These are phyloP conservation scores for Amylostereum areolatum DNA, from an alignment of 1,284 basidiomycete species.

Conservation along the genomic window DNA sequence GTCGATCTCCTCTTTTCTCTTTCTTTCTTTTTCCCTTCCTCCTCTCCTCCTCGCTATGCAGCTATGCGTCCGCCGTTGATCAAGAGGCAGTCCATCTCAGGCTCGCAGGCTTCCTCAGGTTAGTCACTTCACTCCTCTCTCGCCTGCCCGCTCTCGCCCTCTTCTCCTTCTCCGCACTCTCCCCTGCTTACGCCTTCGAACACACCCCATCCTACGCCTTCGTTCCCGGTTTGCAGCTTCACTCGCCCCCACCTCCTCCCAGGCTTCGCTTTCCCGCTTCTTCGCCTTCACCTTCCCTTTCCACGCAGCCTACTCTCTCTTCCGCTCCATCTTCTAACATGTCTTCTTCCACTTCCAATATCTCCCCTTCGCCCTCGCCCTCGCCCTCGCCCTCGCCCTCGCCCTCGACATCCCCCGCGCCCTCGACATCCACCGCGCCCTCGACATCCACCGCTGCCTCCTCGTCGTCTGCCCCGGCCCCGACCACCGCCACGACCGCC, in stretches of 20 bases:
- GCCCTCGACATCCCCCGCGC: neutral
- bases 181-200: too few relatives aligned
- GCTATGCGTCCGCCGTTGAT: neutral
- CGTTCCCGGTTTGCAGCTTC: constrained; percentile 14
- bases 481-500: constrained; percentile 4
- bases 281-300: constrained; percentile 18
- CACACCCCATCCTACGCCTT: neutral
- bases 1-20: neutral
- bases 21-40: neutral
- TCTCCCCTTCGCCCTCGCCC: constrained; percentile 7
- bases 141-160: neutral
- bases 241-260: constrained; percentile 18
- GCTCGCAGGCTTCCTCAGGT: neutral
- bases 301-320: constrained; percentile 16
- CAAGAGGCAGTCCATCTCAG: neutral
- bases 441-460: constrained; percentile 10
- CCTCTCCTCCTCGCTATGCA: neutral
- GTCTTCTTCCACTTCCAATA: constrained; percentile 7
- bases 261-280: constrained; percentile 15
- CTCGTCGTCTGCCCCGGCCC: constrained; percentile 4
- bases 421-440: constrained; percentile 1
- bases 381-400: constrained; percentile 5
- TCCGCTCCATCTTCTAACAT: constrained; percentile 16
- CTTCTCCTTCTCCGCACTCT: neutral
- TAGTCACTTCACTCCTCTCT: neutral